phyloP scores from a whole-genome alignment of 768 basidiomycete species.

The Leucocoprinus sp. region DNA sequence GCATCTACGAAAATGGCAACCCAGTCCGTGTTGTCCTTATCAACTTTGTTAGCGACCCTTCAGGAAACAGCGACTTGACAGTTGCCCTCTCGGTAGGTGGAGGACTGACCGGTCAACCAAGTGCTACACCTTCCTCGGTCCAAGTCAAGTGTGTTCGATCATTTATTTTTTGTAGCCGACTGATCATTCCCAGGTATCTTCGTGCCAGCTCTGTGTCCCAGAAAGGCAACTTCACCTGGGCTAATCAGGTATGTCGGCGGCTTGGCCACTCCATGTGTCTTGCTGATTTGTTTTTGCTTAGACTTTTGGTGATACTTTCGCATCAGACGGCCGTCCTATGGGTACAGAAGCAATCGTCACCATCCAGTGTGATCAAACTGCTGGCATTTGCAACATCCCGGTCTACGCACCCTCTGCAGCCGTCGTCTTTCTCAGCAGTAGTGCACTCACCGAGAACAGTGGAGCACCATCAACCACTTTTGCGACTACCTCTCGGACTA shows the following conservation, averaged over 20 bases:
- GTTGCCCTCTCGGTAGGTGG: slow-evolving; percentile 44
- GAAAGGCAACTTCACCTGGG: slow-evolving; percentile 57
- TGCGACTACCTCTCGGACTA: slow-evolving; percentile 44
- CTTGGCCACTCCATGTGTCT: no score
- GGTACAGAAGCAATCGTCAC: slow-evolving; percentile 45
- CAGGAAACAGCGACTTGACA: slow-evolving; percentile 47
- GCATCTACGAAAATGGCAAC: slow-evolving; percentile 62
- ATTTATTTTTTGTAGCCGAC: not conserved
- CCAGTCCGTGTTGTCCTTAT: slow-evolving; percentile 58
- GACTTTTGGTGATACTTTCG: slow-evolving; percentile 52
- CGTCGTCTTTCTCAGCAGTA: slow-evolving; percentile 55
- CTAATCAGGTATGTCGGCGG: slow-evolving; percentile 36
- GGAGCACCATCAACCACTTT: slow-evolving; percentile 34
- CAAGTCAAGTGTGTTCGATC: slow-evolving; percentile 43
- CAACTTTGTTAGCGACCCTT: slow-evolving; percentile 60
- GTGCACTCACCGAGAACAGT: slow-evolving; percentile 26
- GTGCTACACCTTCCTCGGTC: slow-evolving; percentile 35
- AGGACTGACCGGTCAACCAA: slow-evolving; percentile 27
- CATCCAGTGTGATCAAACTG: slow-evolving; percentile 44
- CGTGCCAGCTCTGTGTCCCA: slow-evolving; percentile 38
- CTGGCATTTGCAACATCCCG: slow-evolving; percentile 46
- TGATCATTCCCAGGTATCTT: slow-evolving; percentile 36
- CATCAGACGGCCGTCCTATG: slow-evolving; percentile 55
- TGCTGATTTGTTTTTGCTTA: slow-evolving; percentile 15
- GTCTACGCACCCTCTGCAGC: slow-evolving; percentile 64